Percentiles rank a stretch among this genome's conserved stretches.
These are phyloP conservation scores for Suillus subaureus DNA, from an alignment of 768 basidiomycete species.

Conservation along the genomic window DNA sequence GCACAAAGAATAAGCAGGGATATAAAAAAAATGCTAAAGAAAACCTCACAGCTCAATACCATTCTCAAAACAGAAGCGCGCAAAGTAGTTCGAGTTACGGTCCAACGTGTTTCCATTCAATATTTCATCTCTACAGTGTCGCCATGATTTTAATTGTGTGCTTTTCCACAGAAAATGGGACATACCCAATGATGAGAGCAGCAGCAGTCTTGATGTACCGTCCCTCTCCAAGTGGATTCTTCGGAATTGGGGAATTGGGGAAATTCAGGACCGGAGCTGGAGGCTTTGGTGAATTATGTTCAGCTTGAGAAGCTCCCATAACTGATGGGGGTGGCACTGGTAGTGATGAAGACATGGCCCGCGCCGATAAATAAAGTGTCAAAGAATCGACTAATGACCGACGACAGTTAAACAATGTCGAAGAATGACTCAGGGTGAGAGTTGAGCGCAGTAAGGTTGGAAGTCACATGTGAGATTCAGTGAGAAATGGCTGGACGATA, in stretches of 20 bases:
- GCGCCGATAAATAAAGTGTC: background rate
- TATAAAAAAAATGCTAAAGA: background rate
- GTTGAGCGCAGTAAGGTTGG: no score
- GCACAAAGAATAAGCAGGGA: conserved; percentile 18
- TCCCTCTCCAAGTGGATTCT: conserved; percentile 71
- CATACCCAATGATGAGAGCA: conserved; percentile 76
- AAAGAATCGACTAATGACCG: background rate
- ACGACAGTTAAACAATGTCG: background rate
- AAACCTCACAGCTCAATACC: conserved; percentile 73
- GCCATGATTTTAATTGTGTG: background rate
- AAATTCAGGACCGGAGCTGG: conserved; percentile 32
- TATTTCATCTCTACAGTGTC: conserved; percentile 74
- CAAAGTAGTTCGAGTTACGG: conserved; percentile 83
- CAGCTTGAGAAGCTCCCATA: background rate
- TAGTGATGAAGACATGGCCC: background rate
- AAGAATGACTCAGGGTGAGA: background rate
- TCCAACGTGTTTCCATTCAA: conserved; percentile 90
- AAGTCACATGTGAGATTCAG: background rate
- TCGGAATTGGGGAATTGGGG: conserved; percentile 56
- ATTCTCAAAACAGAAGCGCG: conserved; percentile 86
- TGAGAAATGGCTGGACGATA: background rate
- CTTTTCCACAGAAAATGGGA: conserved; percentile 8
- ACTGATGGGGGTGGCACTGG: background rate
- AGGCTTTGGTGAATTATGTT: background rate
- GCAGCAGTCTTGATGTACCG: conserved; percentile 73